Base-by-base conservation (phyloP, 192 early-diverging fungal species). In the Podochytrium sp. region DNA sequence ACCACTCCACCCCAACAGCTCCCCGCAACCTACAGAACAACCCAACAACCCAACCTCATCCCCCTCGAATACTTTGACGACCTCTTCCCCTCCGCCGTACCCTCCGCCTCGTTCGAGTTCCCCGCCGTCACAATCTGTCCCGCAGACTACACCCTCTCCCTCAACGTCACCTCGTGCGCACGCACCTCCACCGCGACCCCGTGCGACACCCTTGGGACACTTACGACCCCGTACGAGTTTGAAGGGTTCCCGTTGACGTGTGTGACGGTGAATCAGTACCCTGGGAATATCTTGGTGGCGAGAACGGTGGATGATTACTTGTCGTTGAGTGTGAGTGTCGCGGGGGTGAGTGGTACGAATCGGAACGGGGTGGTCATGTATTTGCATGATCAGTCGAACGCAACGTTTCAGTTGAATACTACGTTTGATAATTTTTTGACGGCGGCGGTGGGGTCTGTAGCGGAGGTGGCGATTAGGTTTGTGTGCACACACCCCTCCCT, bases 111-210 rank as follows among this genome's bases (percentile, higher is more conserved):
- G 18, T 84, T 78, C 66, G 83, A 84, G 67, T 84, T 80, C 57
- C 83, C 83, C n/a, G 80, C 80, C 32, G 39, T 84, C 20, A 80
- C 78, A 6, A 49, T 84, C 51, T 84, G 83, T 57, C 75, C 81
- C 0, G 49, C 66, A 3, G 74, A 80, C 59, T 33, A 56, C 20
- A 16, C 33, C 27, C 71, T 74, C 35, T 55, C 60, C 18, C 30
- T 82, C 23, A 27, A 12, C 23, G 33, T 79, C 39, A 38, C 55
- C 2, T 42, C 39, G 23, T 84, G 80, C 43, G 56, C 40, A 33
- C 35, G 56, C 27, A 29, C 43, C 49, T 59, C 59, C 23, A 78
- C 74, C 14, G 77, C 65, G 27, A 25, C 37, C 14, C 1, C 43
- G 0, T 84, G 80, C 60, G 77, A 78, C 72, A 16, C 51, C 7